Percentiles rank a stretch among this genome's conserved stretches.
Evolutionary conservation across 768 basidiomycete genomes (phyloP).

Genomic region (Tricholomella constricta): DNA sequence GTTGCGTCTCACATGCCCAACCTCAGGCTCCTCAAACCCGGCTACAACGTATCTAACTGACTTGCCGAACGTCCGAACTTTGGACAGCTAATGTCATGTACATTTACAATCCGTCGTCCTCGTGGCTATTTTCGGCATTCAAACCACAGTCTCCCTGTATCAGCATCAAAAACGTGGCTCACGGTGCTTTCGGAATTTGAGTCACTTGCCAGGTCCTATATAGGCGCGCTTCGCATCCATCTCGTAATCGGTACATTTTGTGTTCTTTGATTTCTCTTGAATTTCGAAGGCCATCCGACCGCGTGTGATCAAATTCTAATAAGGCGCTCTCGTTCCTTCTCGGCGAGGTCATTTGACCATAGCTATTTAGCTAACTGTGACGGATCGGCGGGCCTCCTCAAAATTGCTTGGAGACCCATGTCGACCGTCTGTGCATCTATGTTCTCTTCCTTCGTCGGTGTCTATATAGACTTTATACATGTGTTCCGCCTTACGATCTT

Average conservation of each 20-base stretch:
- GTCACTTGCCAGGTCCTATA: not conserved
- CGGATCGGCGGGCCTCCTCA: not conserved
- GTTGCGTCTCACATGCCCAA: constrained; percentile 8
- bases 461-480: not conserved
- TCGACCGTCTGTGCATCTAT: not conserved
- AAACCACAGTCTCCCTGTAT: not conserved
- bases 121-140: not conserved
- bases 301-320: not conserved
- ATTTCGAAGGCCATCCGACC: not conserved
- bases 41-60: not conserved
- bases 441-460: not conserved
- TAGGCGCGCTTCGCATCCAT: not conserved
- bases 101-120: not conserved
- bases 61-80: not conserved
- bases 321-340: not conserved
- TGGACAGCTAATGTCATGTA: not conserved
- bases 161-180: not conserved
- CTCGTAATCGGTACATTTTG: not conserved
- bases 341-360: not conserved
- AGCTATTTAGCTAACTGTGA: not conserved
- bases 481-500: constrained; percentile 6
- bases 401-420: not conserved
- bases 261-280: not conserved
- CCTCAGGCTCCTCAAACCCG: not conserved
- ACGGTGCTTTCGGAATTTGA: not conserved